phyloP scores from a whole-genome alignment of 164 flowering plant genomes.

The Magnolia changhungtana region DNA sequence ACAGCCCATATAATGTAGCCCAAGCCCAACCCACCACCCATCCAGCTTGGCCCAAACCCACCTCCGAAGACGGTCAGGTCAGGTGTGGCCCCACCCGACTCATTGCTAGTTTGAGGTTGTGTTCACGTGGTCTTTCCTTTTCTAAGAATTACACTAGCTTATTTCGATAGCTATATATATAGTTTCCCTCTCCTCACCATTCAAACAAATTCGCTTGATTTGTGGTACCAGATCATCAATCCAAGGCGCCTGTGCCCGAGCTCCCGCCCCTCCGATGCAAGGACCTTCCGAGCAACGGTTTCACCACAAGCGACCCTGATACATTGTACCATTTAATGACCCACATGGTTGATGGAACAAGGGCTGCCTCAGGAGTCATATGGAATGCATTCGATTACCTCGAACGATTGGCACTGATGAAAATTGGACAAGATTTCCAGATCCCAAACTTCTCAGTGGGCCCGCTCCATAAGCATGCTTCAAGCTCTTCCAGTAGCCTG shows the following conservation, averaged over 20 bases:
- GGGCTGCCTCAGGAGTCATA: constrained; percentile 25
- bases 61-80: no score
- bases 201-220: constrained; percentile 5
- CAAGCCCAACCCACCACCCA: no score
- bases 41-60: no score
- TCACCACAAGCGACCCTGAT: neutral
- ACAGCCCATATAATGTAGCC: no score
- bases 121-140: no score
- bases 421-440: constrained; percentile 5
- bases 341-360: constrained; percentile 7
- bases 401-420: constrained; percentile 20
- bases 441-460: constrained; percentile 29
- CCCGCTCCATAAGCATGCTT: constrained; percentile 27
- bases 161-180: neutral
- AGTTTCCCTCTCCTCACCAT: no score
- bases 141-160: no score
- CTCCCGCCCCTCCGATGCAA: neutral
- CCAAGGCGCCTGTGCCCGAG: constrained; percentile 1
- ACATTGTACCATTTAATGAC: neutral
- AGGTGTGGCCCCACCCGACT: no score
- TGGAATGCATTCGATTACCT: constrained; percentile 40
- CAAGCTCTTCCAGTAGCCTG: constrained; percentile 11
- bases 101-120: no score
- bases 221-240: constrained; percentile 6
- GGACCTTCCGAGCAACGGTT: neutral